Percentiles rank a stretch among this genome's conserved stretches.
phyloP scores from a whole-genome alignment of 2,329 filamentous ascomycete species.

The Tolypocladium capitatum region DNA sequence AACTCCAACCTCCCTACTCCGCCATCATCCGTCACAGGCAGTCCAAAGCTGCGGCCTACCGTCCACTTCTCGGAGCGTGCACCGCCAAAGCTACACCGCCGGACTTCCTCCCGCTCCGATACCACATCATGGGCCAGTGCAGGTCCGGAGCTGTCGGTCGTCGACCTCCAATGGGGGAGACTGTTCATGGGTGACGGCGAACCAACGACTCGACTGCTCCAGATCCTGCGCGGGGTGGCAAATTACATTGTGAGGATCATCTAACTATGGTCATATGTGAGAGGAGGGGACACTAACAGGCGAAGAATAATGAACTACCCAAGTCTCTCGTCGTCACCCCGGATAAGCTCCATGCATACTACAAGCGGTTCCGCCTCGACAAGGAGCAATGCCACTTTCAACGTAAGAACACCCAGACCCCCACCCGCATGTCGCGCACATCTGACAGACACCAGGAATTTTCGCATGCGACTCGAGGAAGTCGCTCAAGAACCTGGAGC shows the following conservation, averaged over 20 bases:
- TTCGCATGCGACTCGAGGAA: constrained; percentile 29
- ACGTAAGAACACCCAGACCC: constrained; percentile 29
- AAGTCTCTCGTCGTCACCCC: constrained; percentile 55
- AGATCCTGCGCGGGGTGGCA: constrained; percentile 62
- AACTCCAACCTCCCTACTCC: background rate
- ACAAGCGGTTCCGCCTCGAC: constrained; percentile 49
- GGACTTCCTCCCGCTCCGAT: constrained; percentile 1
- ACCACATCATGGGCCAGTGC: constrained; percentile 2
- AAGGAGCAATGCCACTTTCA: constrained; percentile 57
- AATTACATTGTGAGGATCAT: constrained; percentile 50
- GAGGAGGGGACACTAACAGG: background rate
- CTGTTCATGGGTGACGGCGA: constrained; percentile 57
- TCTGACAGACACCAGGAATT: constrained; percentile 26
- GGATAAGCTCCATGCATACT: constrained; percentile 61
- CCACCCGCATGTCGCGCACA: background rate
- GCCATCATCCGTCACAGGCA: constrained; percentile 2
- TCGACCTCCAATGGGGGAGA: constrained; percentile 64
- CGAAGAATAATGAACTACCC: constrained; percentile 15
- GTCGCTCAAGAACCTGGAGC: constrained; percentile 16
- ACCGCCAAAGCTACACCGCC: constrained; percentile 13
- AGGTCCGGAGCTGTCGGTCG: constrained; percentile 18
- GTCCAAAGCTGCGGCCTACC: constrained; percentile 9
- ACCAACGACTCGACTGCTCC: constrained; percentile 53
- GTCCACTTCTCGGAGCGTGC: constrained; percentile 18
- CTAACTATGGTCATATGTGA: background rate